Evolutionary conservation across 2,329 filamentous ascomycete genomes (phyloP).

Genomic region (Diaporthe sp.): DNA sequence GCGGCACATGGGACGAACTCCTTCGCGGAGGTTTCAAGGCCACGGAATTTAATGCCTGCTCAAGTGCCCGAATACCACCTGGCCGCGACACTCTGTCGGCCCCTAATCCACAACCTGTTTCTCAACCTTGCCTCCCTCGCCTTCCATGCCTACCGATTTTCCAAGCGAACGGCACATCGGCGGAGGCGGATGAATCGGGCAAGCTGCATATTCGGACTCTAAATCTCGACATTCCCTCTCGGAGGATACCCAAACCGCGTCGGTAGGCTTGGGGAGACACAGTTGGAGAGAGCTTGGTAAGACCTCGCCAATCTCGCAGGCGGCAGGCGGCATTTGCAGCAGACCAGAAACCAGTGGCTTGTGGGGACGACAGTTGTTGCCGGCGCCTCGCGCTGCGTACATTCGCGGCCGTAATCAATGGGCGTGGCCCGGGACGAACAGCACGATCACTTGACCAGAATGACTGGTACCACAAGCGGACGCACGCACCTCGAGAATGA

Average conservation of each 20-base stretch:
- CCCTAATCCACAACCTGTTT: constrained; percentile 22
- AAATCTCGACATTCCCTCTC: background rate
- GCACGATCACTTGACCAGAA: constrained; percentile 36
- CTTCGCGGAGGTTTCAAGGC: constrained; percentile 14
- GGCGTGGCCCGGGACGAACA: constrained; percentile 10
- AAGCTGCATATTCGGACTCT: constrained; percentile 22
- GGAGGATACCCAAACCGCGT: background rate
- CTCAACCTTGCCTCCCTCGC: constrained; percentile 11
- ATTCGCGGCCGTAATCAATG: constrained; percentile 33
- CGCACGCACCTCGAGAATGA: constrained; percentile 35
- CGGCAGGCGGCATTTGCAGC: constrained; percentile 40
- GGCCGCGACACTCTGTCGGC: constrained; percentile 1
- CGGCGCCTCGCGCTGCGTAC: background rate
- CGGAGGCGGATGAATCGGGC: background rate
- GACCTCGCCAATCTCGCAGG: constrained; percentile 55
- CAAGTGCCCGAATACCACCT: constrained; percentile 10
- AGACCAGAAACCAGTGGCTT: constrained; percentile 35
- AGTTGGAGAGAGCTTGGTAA: constrained; percentile 45
- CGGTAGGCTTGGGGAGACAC: constrained; percentile 42
- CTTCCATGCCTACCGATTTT: background rate
- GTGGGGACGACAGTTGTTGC: background rate
- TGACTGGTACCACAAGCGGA: constrained; percentile 23
- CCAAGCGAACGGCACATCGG: constrained; percentile 18
- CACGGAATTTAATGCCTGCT: constrained; percentile 10
- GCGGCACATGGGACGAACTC: constrained; percentile 5